These are phyloP conservation scores for Leptosphaerulina australis DNA, from an alignment of 2,329 filamentous ascomycete genomes.

Conservation along the genomic window DNA sequence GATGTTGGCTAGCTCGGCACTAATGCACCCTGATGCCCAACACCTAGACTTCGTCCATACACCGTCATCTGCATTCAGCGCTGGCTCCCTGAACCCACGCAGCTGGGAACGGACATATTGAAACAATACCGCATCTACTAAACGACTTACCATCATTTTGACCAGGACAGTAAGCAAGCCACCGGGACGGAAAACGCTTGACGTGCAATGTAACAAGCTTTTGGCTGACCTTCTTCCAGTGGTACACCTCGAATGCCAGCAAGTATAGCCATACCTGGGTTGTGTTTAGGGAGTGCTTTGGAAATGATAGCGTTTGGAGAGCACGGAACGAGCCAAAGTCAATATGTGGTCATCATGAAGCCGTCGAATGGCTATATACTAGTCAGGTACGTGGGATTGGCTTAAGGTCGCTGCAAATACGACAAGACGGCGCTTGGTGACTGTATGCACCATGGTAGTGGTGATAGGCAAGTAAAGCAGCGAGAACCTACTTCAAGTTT, in stretches of 20 bases:
- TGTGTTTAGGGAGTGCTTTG: background rate
- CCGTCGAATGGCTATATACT: too few species aligned
- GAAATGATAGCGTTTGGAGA: constrained; percentile 6
- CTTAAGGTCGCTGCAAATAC: constrained; percentile 39
- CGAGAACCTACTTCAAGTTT: constrained; percentile 43
- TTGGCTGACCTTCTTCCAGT: background rate
- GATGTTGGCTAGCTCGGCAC: constrained; percentile 1
- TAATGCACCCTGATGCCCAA: constrained; percentile 8
- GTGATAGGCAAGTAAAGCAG: constrained; percentile 30
- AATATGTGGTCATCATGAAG: too few species aligned
- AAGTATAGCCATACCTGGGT: background rate
- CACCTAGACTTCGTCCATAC: background rate
- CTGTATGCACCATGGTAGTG: background rate
- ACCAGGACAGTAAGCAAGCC: constrained; percentile 1
- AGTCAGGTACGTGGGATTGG: constrained; percentile 50
- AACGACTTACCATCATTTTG: background rate
- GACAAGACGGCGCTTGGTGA: background rate
- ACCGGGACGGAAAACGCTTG: constrained; percentile 11
- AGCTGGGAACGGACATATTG: background rate
- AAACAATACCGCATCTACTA: constrained; percentile 9
- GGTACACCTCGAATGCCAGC: background rate
- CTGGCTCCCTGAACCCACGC: background rate
- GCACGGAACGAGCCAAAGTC: constrained; percentile 1
- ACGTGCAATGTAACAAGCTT: background rate
- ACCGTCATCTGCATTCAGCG: background rate